Evolutionary conservation across 345 rosid species (phyloP), one percentile per base, ranked within the genome.

Genomic region (Ceriops tagal): DNA sequence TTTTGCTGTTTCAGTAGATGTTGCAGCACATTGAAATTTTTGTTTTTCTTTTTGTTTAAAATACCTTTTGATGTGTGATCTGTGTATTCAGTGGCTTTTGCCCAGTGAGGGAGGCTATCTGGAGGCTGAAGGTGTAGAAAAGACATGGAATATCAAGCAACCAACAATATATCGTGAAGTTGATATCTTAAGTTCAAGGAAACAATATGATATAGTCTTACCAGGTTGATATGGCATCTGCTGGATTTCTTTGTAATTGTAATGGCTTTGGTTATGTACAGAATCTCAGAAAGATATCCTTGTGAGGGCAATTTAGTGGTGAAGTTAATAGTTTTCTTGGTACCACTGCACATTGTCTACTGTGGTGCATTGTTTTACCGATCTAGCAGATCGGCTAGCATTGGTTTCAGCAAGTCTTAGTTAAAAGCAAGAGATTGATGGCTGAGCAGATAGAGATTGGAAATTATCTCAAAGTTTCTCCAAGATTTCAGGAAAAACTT

Each of bases 91-190:
- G 98, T 92, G 97, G 97, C 97, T 92, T 73, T 59, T 84, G 78
- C 96, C 99, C 0, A 90, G 83, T 70, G 83, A 82, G 66, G 92
- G 91, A 71, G 93, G 97, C 4, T 90, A 79, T 82, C 79, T 96
- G 77, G 99, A 87, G 85, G 71, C 91, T 13, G 98, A 96, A 21
- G 97, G 96, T 71, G 62, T 88, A 66, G 98, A 96, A 65, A 96
- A 87, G 83, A 87, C 97, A 64, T 88, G 89, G 91, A 82, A 84
- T 71, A 70, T 92, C 75, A 85, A 71, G 75, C 99, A 96, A 75
- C 87, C 85, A 32, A 66, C 83, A 18, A 86, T 96, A 72, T 78
- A 82, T 62, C 67, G 43, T 1, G 93, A 84, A 80, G 86, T 96
- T 58, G 91, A 80, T 74, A 74, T 85, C 58, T 71, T 69, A 65